Conservation (phyloP, 345 rosid genomes). For the Psidium friedrichsthalianum region DNA sequence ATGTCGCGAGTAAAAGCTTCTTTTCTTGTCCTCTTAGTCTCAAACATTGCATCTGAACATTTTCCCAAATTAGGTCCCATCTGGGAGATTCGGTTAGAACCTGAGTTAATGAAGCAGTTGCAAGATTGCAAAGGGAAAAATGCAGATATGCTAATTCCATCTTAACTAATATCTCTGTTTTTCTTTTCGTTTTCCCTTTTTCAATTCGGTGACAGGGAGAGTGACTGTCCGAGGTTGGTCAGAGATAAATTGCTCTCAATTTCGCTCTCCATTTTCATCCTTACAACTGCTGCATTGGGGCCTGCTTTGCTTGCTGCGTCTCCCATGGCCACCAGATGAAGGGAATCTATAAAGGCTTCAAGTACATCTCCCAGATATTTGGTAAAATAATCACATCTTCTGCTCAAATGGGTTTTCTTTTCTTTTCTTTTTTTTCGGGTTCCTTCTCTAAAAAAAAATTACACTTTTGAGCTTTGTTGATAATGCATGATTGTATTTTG, state of each 20-base stretch:
- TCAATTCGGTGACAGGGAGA: neutral
- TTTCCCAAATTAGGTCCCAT: neutral
- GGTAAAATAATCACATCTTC: constrained; percentile 16
- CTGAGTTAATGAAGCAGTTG: neutral
- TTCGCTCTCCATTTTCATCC: neutral
- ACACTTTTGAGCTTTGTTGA: neutral
- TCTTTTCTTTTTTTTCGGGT: neutral
- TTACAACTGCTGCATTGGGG: neutral
- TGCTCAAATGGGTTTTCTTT: neutral
- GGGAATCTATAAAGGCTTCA: constrained; percentile 82
- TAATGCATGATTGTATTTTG: neutral
- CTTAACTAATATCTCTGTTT: neutral
- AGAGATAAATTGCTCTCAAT: neutral
- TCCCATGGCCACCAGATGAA: constrained; percentile 69
- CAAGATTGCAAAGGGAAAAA: neutral
- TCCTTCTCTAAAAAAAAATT: neutral
- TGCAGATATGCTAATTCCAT: neutral
- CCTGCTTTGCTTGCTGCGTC: constrained; percentile 6
- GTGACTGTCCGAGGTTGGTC: neutral
- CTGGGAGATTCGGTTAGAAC: neutral
- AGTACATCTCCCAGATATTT: constrained; percentile 75
- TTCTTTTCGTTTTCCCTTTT: neutral
- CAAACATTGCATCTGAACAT: neutral
- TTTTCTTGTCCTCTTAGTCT: neutral
- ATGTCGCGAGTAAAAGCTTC: neutral